Percentiles rank a stretch among this genome's conserved stretches.
These are phyloP conservation scores for Tritrichomonas foetus DNA, from an alignment of 208 protist genomes.

Conservation along the genomic window DNA sequence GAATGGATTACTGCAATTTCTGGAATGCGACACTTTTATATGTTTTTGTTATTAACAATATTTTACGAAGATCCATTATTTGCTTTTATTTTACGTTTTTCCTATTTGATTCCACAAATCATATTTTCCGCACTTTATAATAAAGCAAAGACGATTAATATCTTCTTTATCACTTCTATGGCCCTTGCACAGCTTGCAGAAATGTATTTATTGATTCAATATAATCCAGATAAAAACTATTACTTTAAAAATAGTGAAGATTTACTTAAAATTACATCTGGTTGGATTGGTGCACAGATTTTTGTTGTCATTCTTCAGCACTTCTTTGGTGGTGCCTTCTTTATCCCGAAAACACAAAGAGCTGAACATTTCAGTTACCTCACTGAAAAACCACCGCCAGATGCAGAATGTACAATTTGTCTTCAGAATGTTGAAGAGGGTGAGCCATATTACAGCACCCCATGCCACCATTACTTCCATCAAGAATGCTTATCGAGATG, in stretches of 20 bases:
- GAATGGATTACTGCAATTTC: too few species aligned
- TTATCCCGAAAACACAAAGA: not conserved
- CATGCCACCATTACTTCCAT: not conserved
- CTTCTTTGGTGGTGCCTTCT: not conserved
- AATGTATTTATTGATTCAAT: not conserved
- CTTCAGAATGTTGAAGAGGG: not conserved
- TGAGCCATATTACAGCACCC: not conserved
- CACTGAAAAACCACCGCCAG: not conserved
- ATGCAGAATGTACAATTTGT: constrained; percentile 11
- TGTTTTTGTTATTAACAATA: too few species aligned
- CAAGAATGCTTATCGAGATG: not conserved
- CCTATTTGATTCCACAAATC: not conserved
- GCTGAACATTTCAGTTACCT: not conserved
- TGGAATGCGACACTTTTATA: too few species aligned
- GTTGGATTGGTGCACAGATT: not conserved
- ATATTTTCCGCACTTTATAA: not conserved
- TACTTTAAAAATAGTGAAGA: not conserved
- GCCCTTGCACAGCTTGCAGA: not conserved
- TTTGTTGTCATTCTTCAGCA: not conserved
- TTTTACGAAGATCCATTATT: not conserved
- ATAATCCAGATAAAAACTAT: not conserved
- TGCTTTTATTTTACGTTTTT: not conserved
- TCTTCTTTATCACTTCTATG: not conserved
- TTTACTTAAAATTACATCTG: not conserved
- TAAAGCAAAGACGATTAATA: not conserved